phyloP scores from a whole-genome alignment of 2,329 filamentous ascomycete species.

The Penicillium sp. region DNA sequence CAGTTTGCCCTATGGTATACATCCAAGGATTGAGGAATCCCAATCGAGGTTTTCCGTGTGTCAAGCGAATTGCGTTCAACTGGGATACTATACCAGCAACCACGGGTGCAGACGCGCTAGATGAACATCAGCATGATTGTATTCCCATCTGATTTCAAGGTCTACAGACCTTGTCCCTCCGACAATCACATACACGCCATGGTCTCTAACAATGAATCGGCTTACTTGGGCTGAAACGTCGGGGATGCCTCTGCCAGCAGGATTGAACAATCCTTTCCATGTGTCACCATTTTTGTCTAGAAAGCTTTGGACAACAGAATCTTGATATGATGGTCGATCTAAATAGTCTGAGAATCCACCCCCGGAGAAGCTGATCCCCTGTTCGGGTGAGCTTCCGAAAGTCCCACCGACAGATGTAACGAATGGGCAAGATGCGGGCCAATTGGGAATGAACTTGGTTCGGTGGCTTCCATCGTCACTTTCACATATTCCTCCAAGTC shows the following conservation, averaged over 20 bases:
- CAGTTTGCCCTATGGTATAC: conserved; percentile 48
- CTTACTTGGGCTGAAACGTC: conserved; percentile 61
- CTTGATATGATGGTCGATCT: conserved; percentile 50
- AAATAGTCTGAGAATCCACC: conserved; percentile 53
- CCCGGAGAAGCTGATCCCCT: conserved; percentile 54
- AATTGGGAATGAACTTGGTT: conserved; percentile 55
- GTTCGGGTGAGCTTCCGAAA: conserved; percentile 54
- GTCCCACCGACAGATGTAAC: conserved; percentile 66
- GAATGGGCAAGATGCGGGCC: conserved; percentile 62
- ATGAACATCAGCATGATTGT: conserved; percentile 14
- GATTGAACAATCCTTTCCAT: conserved; percentile 51
- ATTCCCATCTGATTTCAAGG: neutral
- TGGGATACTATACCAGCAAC: conserved; percentile 65
- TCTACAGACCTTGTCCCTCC: conserved; percentile 49
- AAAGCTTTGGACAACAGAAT: conserved; percentile 46
- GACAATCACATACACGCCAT: conserved; percentile 39
- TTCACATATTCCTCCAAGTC: conserved; percentile 57
- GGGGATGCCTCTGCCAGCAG: conserved; percentile 60
- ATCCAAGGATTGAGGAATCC: conserved; percentile 66
- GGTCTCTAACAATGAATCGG: conserved; percentile 42
- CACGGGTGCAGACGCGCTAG: conserved; percentile 60
- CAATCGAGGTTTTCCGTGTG: conserved; percentile 53
- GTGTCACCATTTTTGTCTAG: conserved; percentile 42
- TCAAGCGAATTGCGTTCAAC: conserved; percentile 63
- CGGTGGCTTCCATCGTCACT: conserved; percentile 57